Evolutionary conservation across 441 rosid genomes (phyloP).

Genomic region (Jatropha podagrica): DNA sequence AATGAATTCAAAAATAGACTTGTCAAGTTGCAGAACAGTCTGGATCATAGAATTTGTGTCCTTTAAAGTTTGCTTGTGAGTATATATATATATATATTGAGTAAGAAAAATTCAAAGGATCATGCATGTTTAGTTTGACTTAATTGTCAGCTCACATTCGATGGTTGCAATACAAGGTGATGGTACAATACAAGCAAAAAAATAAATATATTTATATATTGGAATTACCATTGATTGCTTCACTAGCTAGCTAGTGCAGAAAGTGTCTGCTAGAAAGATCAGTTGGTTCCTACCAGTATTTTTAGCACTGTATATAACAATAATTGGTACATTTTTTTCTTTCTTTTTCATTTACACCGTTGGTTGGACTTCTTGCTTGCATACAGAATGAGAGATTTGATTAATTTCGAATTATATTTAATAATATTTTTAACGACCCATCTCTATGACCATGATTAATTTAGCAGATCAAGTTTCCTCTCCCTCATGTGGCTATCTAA

Average conservation of each 20-base stretch:
- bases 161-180: constrained; percentile 10
- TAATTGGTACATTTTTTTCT: too few species aligned
- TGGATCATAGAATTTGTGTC: too few species aligned
- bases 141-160: constrained; percentile 11
- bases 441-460: too few species aligned
- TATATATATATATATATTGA: neutral
- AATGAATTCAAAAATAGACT: too few species aligned
- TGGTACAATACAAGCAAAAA: neutral
- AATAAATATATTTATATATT: neutral
- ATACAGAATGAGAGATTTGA: too few species aligned
- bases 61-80: neutral
- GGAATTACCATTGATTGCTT: constrained; percentile 8
- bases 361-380: too few species aligned
- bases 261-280: neutral
- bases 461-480: too few species aligned
- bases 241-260: neutral
- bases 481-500: too few species aligned
- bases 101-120: constrained; percentile 13
- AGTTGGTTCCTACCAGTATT: neutral
- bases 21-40: too few species aligned
- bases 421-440: too few species aligned
- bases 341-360: too few species aligned
- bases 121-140: constrained; percentile 25
- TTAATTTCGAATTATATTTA: too few species aligned
- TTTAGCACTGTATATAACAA: neutral